phyloP scores from a whole-genome alignment of 257 asterid genomes.

The Jacaranda mimosifolia region DNA sequence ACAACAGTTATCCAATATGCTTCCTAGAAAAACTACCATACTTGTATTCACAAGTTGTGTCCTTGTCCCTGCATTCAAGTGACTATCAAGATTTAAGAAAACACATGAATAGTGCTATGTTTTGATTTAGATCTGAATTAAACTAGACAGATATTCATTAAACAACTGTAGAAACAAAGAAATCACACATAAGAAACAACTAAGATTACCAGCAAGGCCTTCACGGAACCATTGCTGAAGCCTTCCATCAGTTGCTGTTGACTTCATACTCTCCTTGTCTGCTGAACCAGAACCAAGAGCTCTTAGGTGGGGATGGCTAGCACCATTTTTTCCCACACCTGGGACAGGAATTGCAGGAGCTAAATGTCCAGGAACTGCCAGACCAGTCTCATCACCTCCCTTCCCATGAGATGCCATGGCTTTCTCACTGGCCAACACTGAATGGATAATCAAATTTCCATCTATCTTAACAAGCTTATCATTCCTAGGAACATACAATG shows the following conservation, averaged over 20 bases:
- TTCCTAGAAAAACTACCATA: not conserved
- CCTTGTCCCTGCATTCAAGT: not conserved
- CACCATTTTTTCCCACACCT: slow-evolving; percentile 63
- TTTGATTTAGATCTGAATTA: not conserved
- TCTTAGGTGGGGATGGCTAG: slow-evolving; percentile 54
- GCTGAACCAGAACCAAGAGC: slow-evolving; percentile 66
- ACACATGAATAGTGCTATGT: not conserved
- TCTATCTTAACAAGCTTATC: slow-evolving; percentile 83
- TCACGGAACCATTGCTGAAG: slow-evolving; percentile 98
- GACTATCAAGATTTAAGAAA: slow-evolving; percentile 29
- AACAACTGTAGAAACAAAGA: slow-evolving; percentile 4
- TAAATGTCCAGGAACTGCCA: slow-evolving; percentile 71
- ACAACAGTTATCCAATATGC: not conserved
- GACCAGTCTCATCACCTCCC: slow-evolving; percentile 65
- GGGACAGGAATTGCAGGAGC: slow-evolving; percentile 60
- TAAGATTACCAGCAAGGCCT: slow-evolving; percentile 86
- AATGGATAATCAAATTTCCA: slow-evolving; percentile 78
- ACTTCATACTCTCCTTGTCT: slow-evolving; percentile 59
- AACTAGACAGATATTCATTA: not conserved
- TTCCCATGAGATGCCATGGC: slow-evolving; percentile 70
- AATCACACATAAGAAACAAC: slow-evolving; percentile 12
- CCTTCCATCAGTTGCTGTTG: slow-evolving; percentile 75
- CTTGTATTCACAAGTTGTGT: not conserved
- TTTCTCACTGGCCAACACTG: slow-evolving; percentile 79
- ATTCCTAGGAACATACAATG: slow-evolving; percentile 80